A percentile compares a stretch with the other conserved stretches of the same genome.
phyloP scores from a whole-genome alignment of 2,329 filamentous ascomycete species.

The Hymenotorrendiella dingleyae region DNA sequence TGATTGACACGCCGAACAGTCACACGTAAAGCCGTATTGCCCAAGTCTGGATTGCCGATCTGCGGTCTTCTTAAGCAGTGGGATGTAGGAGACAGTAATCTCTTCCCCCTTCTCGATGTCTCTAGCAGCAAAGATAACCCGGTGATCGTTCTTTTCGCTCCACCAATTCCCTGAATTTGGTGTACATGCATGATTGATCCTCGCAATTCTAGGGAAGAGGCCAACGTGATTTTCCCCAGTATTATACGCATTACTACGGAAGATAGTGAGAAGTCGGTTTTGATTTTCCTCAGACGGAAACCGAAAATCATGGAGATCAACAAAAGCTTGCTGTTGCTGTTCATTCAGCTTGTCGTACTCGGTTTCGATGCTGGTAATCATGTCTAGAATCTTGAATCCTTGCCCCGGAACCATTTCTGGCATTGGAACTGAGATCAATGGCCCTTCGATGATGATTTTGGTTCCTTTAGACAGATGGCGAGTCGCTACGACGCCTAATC shows the following conservation, averaged over 20 bases:
- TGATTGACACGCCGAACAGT: conserved; percentile 32
- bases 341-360: conserved; percentile 8
- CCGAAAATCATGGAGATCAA: conserved; percentile 14
- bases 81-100: conserved; percentile 34
- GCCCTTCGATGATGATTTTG: conserved; percentile 34
- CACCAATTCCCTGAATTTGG: conserved; percentile 34
- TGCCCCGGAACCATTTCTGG: conserved; percentile 26
- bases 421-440: conserved; percentile 31
- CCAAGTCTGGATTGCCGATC: conserved; percentile 24
- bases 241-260: conserved; percentile 19
- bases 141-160: conserved; percentile 28
- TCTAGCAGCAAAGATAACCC: conserved; percentile 32
- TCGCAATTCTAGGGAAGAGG: conserved; percentile 32
- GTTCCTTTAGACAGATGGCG: conserved; percentile 32
- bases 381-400: conserved; percentile 30
- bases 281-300: conserved; percentile 21
- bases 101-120: conserved; percentile 33
- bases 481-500: conserved; percentile 37
- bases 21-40: conserved; percentile 33
- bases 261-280: conserved; percentile 22
- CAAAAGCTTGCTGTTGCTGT: conserved; percentile 11
- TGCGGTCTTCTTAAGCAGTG: conserved; percentile 16
- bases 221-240: conserved; percentile 29
- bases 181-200: conserved; percentile 35
- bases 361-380: conserved; percentile 30